Base-by-base conservation (phyloP, 768 basidiomycete species). In the Cystobasidium ongulense region DNA sequence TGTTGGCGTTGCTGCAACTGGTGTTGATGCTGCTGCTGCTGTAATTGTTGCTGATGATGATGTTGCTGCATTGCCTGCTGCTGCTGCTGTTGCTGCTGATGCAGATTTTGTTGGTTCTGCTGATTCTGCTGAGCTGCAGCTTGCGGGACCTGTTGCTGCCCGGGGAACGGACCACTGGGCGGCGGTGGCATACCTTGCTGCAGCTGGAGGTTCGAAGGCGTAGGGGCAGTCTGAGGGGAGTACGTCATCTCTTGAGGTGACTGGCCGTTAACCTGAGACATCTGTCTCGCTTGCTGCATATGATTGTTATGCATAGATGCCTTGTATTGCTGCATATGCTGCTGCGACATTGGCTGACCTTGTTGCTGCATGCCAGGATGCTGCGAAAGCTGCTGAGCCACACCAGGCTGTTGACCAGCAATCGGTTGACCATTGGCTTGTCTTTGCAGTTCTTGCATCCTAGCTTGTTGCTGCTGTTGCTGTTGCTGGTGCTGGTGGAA, bases 41-140 rank as follows among this genome's bases (percentile, higher is more conserved):
- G 31, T 38, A n/a, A n/a, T 27, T 72, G 29, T 13, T 25, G 25
- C 38, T 63, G 39, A 35, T 10, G 33, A 5, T 38, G 71, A 1
- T 63, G 59, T 15, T 61, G 36, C 36, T 61, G 57, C 8, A 2
- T 13, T 53, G 64, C 63, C 13, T 66, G 23, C 35, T 63, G 52
- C 35, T 53, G 71, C 59, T 63, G 41, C 29, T 59, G 57, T 2
- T 35, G n/a, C 57, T 74, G 73, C 65, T 74, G 72, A 23, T 72
- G 68, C 39, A 67, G 72, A 29, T 73, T 62, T 27, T 63, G 57
- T 5, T 71, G 72, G 21, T 73, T 66, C 33, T 64, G 63, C 63
- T 64, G 63, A 15, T 13, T 13, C 17, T 64, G 38, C 13, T 33
- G 31, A 29, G 39, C 63, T 13, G 17, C 7, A 25, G 35, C 63